Base-by-base conservation (phyloP, 1,284 basidiomycete species). In the Puccinia horiana region DNA sequence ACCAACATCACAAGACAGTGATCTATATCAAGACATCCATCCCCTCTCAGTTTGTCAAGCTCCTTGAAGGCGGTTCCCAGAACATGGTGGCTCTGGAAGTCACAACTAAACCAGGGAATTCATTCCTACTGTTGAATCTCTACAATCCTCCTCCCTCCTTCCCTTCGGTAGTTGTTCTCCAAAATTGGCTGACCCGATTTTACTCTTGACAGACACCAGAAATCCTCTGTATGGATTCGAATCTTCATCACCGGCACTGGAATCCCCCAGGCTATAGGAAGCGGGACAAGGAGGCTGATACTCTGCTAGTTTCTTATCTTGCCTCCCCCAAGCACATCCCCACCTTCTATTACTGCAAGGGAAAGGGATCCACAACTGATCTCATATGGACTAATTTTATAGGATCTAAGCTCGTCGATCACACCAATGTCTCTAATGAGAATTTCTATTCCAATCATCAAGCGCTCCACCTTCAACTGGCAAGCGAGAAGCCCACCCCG, bases 161-260 rank as follows among this genome's bases (percentile, higher is more conserved):
- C n/a, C n/a, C n/a, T n/a, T n/a, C n/a, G n/a, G n/a, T n/a, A n/a
- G n/a, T n/a, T n/a, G n/a, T n/a, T n/a, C n/a, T n/a, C n/a, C n/a
- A n/a, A n/a, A n/a, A n/a, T n/a, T n/a, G n/a, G n/a, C n/a, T n/a
- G n/a, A n/a, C n/a, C n/a, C n/a, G n/a, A n/a, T n/a, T n/a, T n/a
- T n/a, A n/a, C n/a, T n/a, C n/a, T n/a, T n/a, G n/a, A n/a, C n/a
- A n/a, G n/a, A n/a, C n/a, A n/a, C n/a, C n/a, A n/a, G n/a, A n/a
- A n/a, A n/a, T n/a, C n/a, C n/a, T n/a, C n/a, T n/a, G n/a, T n/a
- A n/a, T n/a, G n/a, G 52, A 76, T 42, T 23, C 54, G 16, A 76
- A 76, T 32, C 56, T 61, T 9, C 74, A 76, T 47, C 74, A 76
- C 29, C 35, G n/a, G 18, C 54, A 35, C n/a, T 76, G 74, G 35